phyloP scores from a whole-genome alignment of 176 grass and related monocot genomes.

The Aegilops speltoides region DNA sequence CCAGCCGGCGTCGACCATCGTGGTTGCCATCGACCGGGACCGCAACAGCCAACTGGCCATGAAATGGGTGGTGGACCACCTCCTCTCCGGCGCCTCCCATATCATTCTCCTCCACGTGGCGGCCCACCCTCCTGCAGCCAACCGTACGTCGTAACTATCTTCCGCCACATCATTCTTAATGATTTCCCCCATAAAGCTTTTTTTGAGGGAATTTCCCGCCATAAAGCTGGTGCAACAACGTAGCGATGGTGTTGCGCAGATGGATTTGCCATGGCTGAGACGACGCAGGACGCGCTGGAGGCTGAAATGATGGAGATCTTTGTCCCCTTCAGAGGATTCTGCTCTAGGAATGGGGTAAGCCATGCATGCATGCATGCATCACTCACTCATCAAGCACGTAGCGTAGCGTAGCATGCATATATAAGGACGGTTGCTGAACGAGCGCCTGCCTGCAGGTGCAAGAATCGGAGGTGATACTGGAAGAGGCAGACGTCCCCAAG shows the following conservation, averaged over 20 bases:
- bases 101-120: conserved; percentile 77
- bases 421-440: too few species aligned
- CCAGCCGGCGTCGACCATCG: conserved; percentile 23
- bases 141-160: conserved; percentile 45
- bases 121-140: conserved; percentile 27
- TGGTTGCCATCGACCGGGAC: conserved; percentile 60
- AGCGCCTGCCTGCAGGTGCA: conserved; percentile 38
- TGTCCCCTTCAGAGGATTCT: conserved; percentile 65
- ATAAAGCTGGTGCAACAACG: not conserved
- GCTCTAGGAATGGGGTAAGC: conserved; percentile 64
- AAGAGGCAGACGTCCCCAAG: conserved; percentile 73
- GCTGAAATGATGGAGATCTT: conserved; percentile 72
- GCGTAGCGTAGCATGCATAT: too few species aligned
- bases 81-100: conserved; percentile 48
- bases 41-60: conserved; percentile 79
- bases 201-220: not conserved
- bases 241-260: conserved; percentile 33
- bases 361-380: too few species aligned
- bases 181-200: not conserved
- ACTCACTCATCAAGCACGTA: too few species aligned
- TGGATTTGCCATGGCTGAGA: conserved; percentile 57
- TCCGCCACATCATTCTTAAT: not conserved
- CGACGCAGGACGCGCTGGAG: conserved; percentile 46
- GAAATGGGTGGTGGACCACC: conserved; percentile 81
- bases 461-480: conserved; percentile 66